Evolutionary conservation across 202 grass and related monocot species (phyloP).

Genomic region (Panicum hallii): DNA sequence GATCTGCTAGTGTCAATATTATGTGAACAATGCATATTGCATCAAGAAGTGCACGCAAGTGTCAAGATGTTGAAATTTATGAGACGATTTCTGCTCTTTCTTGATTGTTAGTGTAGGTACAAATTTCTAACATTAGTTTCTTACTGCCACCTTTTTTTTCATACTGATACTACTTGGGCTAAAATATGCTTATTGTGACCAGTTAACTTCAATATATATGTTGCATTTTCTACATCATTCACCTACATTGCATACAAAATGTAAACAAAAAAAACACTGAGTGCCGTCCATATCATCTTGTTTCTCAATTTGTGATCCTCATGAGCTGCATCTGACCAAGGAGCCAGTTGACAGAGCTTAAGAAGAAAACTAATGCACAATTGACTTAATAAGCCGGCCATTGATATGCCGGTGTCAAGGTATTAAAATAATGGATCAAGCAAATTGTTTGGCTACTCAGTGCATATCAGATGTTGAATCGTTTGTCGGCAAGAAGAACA

Average conservation of each 20-base stretch:
- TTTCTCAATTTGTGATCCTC: background rate
- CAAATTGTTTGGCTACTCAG: background rate
- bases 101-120: no score
- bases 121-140: no score
- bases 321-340: background rate
- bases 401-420: conserved; percentile 4
- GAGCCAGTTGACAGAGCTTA: background rate
- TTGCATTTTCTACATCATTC: background rate
- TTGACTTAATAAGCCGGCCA: conserved; percentile 24
- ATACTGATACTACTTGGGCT: no score
- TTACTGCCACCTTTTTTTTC: no score
- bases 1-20: no score
- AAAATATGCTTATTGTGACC: no score
- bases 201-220: background rate
- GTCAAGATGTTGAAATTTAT: no score
- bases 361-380: background rate
- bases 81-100: no score
- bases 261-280: background rate
- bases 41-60: no score
- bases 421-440: background rate
- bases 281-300: background rate
- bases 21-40: no score
- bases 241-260: background rate
- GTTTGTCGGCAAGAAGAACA: conserved; percentile 22
- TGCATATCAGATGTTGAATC: background rate